Percentiles rank a stretch among this genome's conserved stretches.
Conservation (phyloP, 768 basidiomycete genomes). For the Podaxis sp. region DNA sequence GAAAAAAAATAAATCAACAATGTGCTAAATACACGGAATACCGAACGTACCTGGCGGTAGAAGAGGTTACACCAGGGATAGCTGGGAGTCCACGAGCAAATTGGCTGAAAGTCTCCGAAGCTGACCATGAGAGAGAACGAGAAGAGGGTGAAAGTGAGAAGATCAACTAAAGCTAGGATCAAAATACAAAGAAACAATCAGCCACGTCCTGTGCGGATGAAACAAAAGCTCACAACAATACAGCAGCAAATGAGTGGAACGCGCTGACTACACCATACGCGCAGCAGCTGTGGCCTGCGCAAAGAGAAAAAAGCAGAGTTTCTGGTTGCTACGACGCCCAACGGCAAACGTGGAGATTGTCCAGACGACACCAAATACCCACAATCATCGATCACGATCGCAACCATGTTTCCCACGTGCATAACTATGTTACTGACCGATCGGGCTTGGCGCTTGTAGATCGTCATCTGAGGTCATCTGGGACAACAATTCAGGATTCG, state of each 20-base stretch:
- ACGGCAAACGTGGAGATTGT: not conserved
- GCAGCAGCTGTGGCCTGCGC: not conserved
- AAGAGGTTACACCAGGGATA: slow-evolving; percentile 96
- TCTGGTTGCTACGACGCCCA: slow-evolving; percentile 1
- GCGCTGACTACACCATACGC: slow-evolving; percentile 1
- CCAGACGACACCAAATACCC: not conserved
- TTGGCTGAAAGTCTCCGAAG: slow-evolving; percentile 72
- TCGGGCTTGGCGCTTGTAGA: too few relatives aligned
- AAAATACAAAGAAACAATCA: slow-evolving; percentile 1
- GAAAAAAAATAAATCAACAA: not conserved
- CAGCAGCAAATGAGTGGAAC: not conserved
- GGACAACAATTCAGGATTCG: too few relatives aligned
- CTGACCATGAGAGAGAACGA: slow-evolving; percentile 34
- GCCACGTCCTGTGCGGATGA: not conserved
- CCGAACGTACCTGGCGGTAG: slow-evolving; percentile 69
- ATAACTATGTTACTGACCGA: too few relatives aligned
- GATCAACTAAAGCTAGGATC: slow-evolving; percentile 2
- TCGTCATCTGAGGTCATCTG: too few relatives aligned
- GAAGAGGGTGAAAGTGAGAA: not conserved
- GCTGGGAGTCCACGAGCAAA: slow-evolving; percentile 70
- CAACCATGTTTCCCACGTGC: not conserved
- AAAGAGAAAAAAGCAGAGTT: not conserved
- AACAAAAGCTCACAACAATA: not conserved
- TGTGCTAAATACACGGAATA: slow-evolving; percentile 22
- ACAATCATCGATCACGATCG: not conserved